Evolutionary conservation across 1,284 basidiomycete species (phyloP), one percentile per base, ranked within the genome.

Genomic region (Ceraceosorus bombacis): DNA sequence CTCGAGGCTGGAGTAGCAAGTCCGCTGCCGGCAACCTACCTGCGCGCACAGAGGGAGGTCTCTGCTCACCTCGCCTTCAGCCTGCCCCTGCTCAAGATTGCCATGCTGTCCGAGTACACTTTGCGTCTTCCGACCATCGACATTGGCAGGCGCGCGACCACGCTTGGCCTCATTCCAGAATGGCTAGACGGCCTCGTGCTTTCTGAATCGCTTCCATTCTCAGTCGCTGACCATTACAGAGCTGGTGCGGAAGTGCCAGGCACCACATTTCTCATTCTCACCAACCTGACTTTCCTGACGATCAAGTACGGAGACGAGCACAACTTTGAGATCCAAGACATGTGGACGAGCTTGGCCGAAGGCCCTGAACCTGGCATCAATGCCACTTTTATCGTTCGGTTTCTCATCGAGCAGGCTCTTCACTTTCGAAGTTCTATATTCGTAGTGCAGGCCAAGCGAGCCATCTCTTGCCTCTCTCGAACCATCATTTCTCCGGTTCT

Each of bases 321-420:
- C 70, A 83, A 88, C 1, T 88, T 90, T 67, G 90, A 92, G 72
- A 82, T 95, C 41, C 82, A 87, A n/a, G 83, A 85, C 1, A 83
- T 94, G 15, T 92, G 92, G 86, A 82, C 82, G 15, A 84, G 85
- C 59, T 79, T 92, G 4, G 86, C 89, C 84, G 64, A 61, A n/a
- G n/a, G 38, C 5, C 43, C 43, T 15, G 43, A 15, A 10, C 10
- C 43, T 15, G 64, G 60, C n/a, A 61, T 60, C n/a, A 92, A 92
- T 68, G 88, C 88, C 0, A 86, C 86, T 63, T 88, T 88, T 0
- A 82, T 91, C 17, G 82, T 89, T 57, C 85, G 87, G 51, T 95
- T 92, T 78, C 80, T 95, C 4, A 82, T 95, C 51, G 89, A 92
- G 66, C 89, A 95, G 70, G 88, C 89, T 0, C 85, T 88, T 58